Base-by-base conservation (phyloP, 1,139 yeast genomes). In the Debaryomyces singareniensis region DNA sequence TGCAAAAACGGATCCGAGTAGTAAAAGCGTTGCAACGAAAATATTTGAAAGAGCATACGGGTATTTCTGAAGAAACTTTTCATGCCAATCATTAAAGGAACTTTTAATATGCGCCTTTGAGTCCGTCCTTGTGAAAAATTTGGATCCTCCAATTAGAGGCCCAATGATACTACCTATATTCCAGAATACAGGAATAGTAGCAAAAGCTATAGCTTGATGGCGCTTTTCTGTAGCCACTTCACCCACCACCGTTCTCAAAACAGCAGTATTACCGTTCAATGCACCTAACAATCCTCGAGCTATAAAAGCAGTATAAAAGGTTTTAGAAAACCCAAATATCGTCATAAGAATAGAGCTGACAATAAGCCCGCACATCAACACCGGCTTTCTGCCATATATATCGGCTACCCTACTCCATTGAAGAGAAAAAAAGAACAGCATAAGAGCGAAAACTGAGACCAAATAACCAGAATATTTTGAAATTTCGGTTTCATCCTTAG, bases 21-120 rank as follows among this genome's bases (percentile, higher is more conserved):
- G 45, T 20, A 76, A 52, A 29, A 71, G 53, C 2, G 43, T 5
- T 4, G 75, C 66, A 13, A 77, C 76, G 3, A 71, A 73, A 6
- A 78, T 44, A 45, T 77, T 78, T 4, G 82, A 76, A 38, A 77
- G 53, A 1, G 80, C 75, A 44, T 75, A 78, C 0, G 85, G 85
- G 44, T 64, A 62, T 25, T 47, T 51, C 13, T 56, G 47, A 20
- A 71, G 57, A 34, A 73, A 49, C 9, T 32, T 33, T 13, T 56
- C 48, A 40, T 46, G 47, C 9, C 22, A 26, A 28, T 35, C 29
- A 12, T 42, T 32, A 14, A 39, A 34, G 28, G 30, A 20, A 11
- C 20, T 24, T 3, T 14, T 13, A 6, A 12, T n/a, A 12, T 12
- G 20, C 5, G 26, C 20, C 12, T 29, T 25, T 4, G 29, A 15